Evolutionary conservation across 1,139 yeast species (phyloP), one percentile per base, ranked within the genome.

Genomic region (Maudiozyma humilis): DNA sequence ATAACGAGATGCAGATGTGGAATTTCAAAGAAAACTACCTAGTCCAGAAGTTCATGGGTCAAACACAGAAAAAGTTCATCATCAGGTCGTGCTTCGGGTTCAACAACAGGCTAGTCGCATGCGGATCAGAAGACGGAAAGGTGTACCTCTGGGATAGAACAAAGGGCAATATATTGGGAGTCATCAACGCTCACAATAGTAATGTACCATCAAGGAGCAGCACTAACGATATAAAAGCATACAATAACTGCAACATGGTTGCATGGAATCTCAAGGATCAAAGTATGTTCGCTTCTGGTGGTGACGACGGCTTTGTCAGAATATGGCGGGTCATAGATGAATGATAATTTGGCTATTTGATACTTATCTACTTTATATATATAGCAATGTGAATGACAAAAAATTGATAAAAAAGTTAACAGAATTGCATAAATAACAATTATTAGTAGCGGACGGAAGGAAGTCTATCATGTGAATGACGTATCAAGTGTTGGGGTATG

Each of bases 71-170:
- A 31, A 73, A 78, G 27, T 83, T 71, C 56, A 79, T 87, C 36
- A 76, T 89, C 25, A 71, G 96, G 32, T 82, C 95, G 0, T 74
- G 88, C 51, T 82, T 88, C 61, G 95, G 95, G 0, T 69, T 69
- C 31, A 72, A 77, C 47, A 94, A 83, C 55, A 81, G 80, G 50
- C 67, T 86, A 42, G 76, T 87, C 0, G 67, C 84, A 15, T 79
- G 89, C 53, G 96, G 96, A 1, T 79, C 93, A 38, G 93, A 84
- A 56, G 93, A 86, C 58, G 88, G 91, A 0, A 71, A 74, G 47
- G 73, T 87, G 3, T 87, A 81, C 62, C 68, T 88, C 5, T 88
- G 96, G 95, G 86, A 85, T 55, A 70, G 83, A 34, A 72, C 73
- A 44, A 79, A 81, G 18, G 91, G 94, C 4, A 79, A 82, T 47